These are phyloP conservation scores for Phytophthora chlamydospora DNA, from an alignment of 352 stramenopile species.

Conservation along the genomic window DNA sequence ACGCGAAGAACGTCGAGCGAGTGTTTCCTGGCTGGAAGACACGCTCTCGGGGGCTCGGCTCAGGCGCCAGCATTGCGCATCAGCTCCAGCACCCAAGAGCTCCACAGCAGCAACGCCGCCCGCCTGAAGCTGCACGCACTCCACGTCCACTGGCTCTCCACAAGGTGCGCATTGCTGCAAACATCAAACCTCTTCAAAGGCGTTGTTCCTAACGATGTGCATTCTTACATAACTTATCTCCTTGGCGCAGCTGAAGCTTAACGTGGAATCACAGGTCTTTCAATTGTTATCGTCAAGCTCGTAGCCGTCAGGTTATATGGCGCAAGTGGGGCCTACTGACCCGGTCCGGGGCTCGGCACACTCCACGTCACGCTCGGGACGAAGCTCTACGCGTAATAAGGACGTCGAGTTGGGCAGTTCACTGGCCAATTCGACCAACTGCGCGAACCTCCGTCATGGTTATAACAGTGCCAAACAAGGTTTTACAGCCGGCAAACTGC, in stretches of 20 bases:
- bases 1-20: conserved; percentile 18
- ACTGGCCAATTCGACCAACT: conserved; percentile 30
- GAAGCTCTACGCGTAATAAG: conserved; percentile 6
- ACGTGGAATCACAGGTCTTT: no score
- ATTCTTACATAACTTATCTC: no score
- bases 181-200: no score
- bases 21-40: conserved; percentile 8
- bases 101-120: no score
- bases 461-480: conserved; percentile 20
- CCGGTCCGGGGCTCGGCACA: conserved; percentile 12
- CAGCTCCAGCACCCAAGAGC: not conserved
- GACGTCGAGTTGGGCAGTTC: conserved; percentile 13
- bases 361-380: conserved; percentile 24
- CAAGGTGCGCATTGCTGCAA: no score
- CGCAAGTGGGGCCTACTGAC: not conserved
- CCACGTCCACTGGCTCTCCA: no score
- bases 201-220: no score
- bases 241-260: no score
- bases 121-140: no score
- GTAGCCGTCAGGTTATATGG: no score
- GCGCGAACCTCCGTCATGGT: conserved; percentile 34
- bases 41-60: not conserved
- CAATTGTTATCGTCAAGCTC: no score
- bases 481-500: conserved; percentile 41
- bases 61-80: not conserved